Evolutionary conservation across 495 filamentous ascomycete genomes (phyloP).

Genomic region (Daldinia childiae): DNA sequence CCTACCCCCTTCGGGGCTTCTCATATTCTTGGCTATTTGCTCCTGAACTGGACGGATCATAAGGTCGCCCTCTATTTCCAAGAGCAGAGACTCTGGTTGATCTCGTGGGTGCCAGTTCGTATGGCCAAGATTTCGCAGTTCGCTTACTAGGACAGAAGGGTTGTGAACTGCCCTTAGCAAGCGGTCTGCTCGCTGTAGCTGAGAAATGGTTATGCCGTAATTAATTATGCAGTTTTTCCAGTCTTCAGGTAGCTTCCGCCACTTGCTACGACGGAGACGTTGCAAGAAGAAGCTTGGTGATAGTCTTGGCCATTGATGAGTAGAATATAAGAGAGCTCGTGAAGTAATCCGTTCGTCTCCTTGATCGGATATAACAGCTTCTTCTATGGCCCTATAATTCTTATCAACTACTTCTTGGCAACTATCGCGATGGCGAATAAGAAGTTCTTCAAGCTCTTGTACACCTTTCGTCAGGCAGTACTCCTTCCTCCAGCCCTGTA

Average conservation of each 20-base stretch:
- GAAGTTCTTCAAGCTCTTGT: background rate
- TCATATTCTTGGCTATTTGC: slow-evolving; percentile 67
- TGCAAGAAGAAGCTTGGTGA: slow-evolving; percentile 51
- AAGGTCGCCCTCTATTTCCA: slow-evolving; percentile 72
- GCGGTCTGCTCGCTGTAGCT: slow-evolving; percentile 53
- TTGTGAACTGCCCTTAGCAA: slow-evolving; percentile 41
- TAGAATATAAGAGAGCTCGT: background rate
- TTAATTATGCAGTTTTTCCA: slow-evolving; percentile 50
- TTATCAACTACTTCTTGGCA: slow-evolving; percentile 17
- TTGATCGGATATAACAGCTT: background rate
- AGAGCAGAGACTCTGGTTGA: slow-evolving; percentile 66
- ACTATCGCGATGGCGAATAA: background rate
- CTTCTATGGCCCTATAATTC: slow-evolving; percentile 14
- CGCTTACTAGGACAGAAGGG: slow-evolving; percentile 54
- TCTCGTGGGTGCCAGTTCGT: slow-evolving; percentile 61
- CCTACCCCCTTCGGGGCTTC: slow-evolving; percentile 48
- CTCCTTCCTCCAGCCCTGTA: slow-evolving; percentile 20
- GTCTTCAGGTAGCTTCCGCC: slow-evolving; percentile 28
- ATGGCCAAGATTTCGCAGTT: slow-evolving; percentile 63
- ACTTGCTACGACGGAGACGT: slow-evolving; percentile 44
- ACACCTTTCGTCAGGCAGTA: background rate
- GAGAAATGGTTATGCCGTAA: slow-evolving; percentile 50
- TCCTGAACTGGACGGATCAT: slow-evolving; percentile 69
- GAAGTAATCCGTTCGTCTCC: background rate
- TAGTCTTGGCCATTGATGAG: slow-evolving; percentile 42